These are phyloP conservation scores for Hypoxylon fragiforme DNA, from an alignment of 495 filamentous ascomycete species.

Conservation along the genomic window DNA sequence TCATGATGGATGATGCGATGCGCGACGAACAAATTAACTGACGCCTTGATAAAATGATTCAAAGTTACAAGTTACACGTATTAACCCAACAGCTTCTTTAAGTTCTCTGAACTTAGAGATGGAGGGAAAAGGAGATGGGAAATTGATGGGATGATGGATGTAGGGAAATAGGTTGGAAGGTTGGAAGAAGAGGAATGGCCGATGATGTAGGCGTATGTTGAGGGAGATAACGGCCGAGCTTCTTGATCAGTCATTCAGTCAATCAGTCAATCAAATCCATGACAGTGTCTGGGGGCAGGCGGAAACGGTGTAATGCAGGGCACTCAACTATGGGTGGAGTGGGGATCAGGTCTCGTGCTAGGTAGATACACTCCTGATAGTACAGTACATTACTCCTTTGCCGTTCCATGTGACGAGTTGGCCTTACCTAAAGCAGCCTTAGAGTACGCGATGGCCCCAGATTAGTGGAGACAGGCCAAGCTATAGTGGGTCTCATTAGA, in stretches of 20 bases:
- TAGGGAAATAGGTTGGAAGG: constrained; percentile 3
- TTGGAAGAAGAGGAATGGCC: constrained; percentile 24
- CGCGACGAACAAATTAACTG: constrained; percentile 7
- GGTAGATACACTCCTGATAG: constrained; percentile 2
- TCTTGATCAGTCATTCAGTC: constrained; percentile 17
- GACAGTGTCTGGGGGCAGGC: constrained; percentile 7
- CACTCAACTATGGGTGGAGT: constrained; percentile 16
- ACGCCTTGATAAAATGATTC: constrained; percentile 7
- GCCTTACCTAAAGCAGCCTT: constrained; percentile 7
- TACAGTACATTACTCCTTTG: constrained; percentile 21
- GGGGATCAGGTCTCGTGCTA: constrained; percentile 29
- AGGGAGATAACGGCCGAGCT: constrained; percentile 32
- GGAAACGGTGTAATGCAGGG: constrained; percentile 20
- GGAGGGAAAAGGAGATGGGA: constrained; percentile 12
- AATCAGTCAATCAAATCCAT: neutral
- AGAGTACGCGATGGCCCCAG: constrained; percentile 14
- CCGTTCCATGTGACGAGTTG: constrained; percentile 15
- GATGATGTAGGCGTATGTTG: constrained; percentile 25
- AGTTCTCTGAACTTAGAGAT: constrained; percentile 10
- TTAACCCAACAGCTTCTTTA: neutral
- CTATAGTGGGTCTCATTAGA: constrained; percentile 11
- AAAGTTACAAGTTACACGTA: neutral
- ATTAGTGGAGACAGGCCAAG: neutral
- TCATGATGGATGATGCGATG: constrained; percentile 65
- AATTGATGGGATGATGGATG: constrained; percentile 8